Conservation (phyloP, 2,329 filamentous ascomycete species). For the Colletotrichum lini region DNA sequence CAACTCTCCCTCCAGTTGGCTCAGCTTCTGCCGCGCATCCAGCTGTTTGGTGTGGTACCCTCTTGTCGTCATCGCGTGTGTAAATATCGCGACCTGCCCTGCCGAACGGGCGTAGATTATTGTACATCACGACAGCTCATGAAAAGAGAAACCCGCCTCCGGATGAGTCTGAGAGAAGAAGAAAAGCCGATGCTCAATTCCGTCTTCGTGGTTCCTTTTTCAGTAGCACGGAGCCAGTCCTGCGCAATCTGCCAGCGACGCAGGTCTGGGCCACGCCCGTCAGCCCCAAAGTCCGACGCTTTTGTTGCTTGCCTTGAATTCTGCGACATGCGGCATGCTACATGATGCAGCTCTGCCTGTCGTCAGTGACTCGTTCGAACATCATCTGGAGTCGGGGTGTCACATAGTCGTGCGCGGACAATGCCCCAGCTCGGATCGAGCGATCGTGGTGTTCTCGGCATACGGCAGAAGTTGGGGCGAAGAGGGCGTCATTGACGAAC, state of each 20-base stretch:
- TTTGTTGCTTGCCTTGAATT: background rate
- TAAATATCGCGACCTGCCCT: background rate
- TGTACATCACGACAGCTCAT: background rate
- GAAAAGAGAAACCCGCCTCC: constrained; percentile 1
- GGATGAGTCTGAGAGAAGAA: background rate
- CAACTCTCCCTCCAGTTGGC: too few relatives aligned
- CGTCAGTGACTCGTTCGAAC: background rate
- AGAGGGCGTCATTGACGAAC: constrained; percentile 17
- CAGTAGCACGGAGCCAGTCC: background rate
- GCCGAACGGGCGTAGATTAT: constrained; percentile 2
- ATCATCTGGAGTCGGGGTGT: constrained; percentile 26
- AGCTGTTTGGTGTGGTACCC: background rate
- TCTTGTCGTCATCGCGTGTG: background rate
- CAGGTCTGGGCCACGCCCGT: constrained; percentile 1
- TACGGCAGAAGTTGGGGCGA: constrained; percentile 20
- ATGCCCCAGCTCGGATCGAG: constrained; percentile 1
- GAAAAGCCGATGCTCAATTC: constrained; percentile 3
- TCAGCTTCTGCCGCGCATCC: background rate
- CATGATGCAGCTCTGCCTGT: background rate
- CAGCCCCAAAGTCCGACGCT: background rate
- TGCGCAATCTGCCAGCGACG: constrained; percentile 11
- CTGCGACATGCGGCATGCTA: background rate
- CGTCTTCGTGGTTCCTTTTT: constrained; percentile 1
- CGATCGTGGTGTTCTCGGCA: constrained; percentile 12
- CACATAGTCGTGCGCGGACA: background rate